A percentile compares a stretch with the other conserved stretches of the same genome.
Conservation (phyloP, 306 rosid genomes). For the Gynostemma pentaphyllum region DNA sequence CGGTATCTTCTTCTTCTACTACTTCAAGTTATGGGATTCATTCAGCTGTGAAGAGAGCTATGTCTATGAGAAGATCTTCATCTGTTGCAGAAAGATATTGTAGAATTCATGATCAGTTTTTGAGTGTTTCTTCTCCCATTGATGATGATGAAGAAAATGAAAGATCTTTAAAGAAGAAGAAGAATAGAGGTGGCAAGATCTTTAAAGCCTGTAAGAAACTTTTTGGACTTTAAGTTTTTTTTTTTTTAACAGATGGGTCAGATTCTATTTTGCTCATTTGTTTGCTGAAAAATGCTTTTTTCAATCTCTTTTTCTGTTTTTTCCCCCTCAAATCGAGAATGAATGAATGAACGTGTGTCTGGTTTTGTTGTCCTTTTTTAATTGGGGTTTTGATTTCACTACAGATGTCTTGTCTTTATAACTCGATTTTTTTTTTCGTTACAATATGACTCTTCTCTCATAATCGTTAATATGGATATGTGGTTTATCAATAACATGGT, state of each 20-base stretch:
- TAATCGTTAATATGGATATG: too few species aligned
- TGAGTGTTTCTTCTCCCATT: conserved; percentile 20
- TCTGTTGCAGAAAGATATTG: conserved; percentile 65
- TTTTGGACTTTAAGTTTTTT: conserved; percentile 9
- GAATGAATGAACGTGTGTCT: too few species aligned
- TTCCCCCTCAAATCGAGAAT: too few species aligned
- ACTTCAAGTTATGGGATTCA: conserved; percentile 33
- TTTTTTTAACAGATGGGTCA: neutral
- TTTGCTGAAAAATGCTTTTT: neutral
- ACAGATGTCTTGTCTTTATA: too few species aligned
- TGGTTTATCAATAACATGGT: too few species aligned
- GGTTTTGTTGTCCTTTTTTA: too few species aligned
- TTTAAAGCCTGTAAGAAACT: conserved; percentile 62
- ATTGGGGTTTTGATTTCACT: too few species aligned
- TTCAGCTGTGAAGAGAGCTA: conserved; percentile 38
- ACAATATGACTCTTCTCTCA: too few species aligned
- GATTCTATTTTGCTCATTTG: neutral
- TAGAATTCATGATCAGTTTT: conserved; percentile 61
- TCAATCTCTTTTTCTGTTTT: neutral
- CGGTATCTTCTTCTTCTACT: conserved; percentile 32
- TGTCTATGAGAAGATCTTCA: conserved; percentile 69
- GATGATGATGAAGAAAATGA: conserved; percentile 11
- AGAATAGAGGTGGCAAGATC: conserved; percentile 28
- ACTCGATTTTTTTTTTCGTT: too few species aligned
- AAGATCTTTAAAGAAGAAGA: conserved; percentile 19